Conservation (phyloP, 2,329 filamentous ascomycete genomes). For the Pyricularia sp. region DNA sequence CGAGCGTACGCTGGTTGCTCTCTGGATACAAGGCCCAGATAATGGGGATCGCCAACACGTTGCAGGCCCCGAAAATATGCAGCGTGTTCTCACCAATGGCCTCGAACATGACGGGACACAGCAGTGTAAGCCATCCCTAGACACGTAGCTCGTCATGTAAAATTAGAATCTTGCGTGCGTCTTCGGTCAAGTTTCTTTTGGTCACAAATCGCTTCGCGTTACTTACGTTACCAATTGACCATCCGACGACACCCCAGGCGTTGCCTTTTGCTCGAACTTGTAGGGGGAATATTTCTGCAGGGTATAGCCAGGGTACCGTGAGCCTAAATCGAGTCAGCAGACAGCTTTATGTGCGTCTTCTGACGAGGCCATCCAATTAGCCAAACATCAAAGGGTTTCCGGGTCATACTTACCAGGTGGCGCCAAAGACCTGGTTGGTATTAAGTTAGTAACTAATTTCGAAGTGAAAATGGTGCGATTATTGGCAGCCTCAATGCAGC, state of each 20-base stretch:
- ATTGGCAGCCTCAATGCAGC: too few species aligned
- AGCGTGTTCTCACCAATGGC: slow-evolving; percentile 61
- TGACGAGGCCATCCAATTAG: neutral
- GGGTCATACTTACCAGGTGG: slow-evolving; percentile 29
- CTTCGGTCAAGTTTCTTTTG: neutral
- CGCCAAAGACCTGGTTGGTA: slow-evolving; percentile 43
- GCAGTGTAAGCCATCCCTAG: slow-evolving; percentile 21
- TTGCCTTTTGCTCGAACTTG: slow-evolving; percentile 66
- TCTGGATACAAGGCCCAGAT: slow-evolving; percentile 69
- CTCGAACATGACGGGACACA: slow-evolving; percentile 52
- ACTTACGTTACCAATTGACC: slow-evolving; percentile 56
- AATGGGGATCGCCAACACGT: slow-evolving; percentile 56
- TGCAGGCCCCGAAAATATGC: slow-evolving; percentile 63
- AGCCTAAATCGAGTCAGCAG: slow-evolving; percentile 25
- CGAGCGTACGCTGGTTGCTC: slow-evolving; percentile 62
- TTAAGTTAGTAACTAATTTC: neutral
- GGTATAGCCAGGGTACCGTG: slow-evolving; percentile 52
- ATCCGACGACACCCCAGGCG: slow-evolving; percentile 67
- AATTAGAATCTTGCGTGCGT: slow-evolving; percentile 33
- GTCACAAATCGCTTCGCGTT: neutral
- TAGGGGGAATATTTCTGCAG: slow-evolving; percentile 65
- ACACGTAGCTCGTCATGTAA: slow-evolving; percentile 9
- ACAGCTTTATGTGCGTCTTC: neutral
- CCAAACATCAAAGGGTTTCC: neutral
- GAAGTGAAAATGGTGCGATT: too few species aligned